phyloP scores from a whole-genome alignment of 148 eudicot genomes.

The Silene uniflora region DNA sequence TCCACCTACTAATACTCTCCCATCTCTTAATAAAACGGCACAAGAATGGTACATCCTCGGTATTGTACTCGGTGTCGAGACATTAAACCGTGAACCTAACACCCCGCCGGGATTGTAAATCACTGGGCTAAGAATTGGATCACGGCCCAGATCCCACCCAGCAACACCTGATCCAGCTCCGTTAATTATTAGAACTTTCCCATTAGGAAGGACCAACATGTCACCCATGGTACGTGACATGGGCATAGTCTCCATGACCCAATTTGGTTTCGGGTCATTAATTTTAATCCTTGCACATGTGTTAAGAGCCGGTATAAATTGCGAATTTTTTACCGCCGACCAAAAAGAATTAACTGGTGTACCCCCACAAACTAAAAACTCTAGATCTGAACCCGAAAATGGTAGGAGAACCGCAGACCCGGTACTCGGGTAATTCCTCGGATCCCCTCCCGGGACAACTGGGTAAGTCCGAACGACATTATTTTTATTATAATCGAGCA shows the following conservation, averaged over 20 bases:
- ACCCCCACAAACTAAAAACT: conserved; percentile 56
- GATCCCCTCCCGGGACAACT: conserved; percentile 47
- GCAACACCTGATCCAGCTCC: conserved; percentile 57
- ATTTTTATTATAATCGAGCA: conserved; percentile 38
- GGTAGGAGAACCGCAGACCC: conserved; percentile 71
- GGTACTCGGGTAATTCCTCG: conserved; percentile 58
- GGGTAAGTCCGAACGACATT: conserved; percentile 47
- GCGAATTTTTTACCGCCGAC: not conserved
- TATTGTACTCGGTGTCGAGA: conserved; percentile 32
- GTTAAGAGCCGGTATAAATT: conserved; percentile 30
- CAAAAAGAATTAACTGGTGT: conserved; percentile 38
- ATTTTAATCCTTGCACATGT: conserved; percentile 46
- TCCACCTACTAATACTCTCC: conserved; percentile 67
- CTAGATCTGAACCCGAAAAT: conserved; percentile 25
- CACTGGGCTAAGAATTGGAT: conserved; percentile 48
- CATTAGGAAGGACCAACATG: conserved; percentile 54
- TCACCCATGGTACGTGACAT: conserved; percentile 57
- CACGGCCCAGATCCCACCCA: conserved; percentile 58
- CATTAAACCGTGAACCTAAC: conserved; percentile 46
- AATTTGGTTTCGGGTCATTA: conserved; percentile 41
- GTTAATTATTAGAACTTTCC: conserved; percentile 47
- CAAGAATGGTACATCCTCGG: conserved; percentile 75
- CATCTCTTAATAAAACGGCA: conserved; percentile 53
- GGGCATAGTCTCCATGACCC: conserved; percentile 69
- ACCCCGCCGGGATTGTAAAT: conserved; percentile 34